Percentiles rank a stretch among this genome's conserved stretches.
Evolutionary conservation across 257 asterid species (phyloP).

Genomic region (Asclepias syriaca): DNA sequence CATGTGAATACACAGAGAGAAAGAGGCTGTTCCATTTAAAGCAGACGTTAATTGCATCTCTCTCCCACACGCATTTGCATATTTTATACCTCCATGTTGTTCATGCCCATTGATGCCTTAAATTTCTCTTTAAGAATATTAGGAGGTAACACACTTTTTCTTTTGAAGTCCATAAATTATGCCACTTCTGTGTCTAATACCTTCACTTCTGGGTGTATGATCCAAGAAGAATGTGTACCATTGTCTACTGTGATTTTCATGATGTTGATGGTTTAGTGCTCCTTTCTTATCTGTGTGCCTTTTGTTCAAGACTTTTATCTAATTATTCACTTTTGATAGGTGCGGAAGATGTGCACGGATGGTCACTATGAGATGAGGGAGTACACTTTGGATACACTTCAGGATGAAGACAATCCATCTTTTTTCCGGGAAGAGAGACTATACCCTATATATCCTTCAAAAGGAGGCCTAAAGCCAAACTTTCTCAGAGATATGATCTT

Average conservation of each 20-base stretch:
- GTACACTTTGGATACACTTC: slow-evolving; percentile 64
- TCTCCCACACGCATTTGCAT: not conserved
- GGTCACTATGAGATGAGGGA: slow-evolving; percentile 94
- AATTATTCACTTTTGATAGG: slow-evolving; percentile 44
- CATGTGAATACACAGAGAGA: not conserved
- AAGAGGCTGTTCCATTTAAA: not conserved
- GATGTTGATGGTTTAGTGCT: not conserved
- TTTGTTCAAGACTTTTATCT: slow-evolving; percentile 15
- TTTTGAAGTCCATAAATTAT: not conserved
- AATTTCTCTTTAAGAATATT: not conserved
- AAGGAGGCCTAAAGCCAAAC: slow-evolving; percentile 75
- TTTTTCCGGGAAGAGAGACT: slow-evolving; percentile 67
- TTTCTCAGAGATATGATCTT: slow-evolving; percentile 64
- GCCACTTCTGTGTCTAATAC: not conserved
- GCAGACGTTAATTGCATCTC: not conserved
- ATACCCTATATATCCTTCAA: slow-evolving; percentile 92
- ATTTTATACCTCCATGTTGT: not conserved
- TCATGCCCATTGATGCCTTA: not conserved
- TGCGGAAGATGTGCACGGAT: slow-evolving; percentile 49
- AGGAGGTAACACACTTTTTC: not conserved
- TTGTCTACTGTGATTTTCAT: not conserved
- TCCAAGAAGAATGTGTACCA: not conserved
- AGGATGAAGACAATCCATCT: slow-evolving; percentile 58
- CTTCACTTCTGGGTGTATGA: not conserved
- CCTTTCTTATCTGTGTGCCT: not conserved